Evolutionary conservation across 257 asterid species (phyloP).

Genomic region (Plantago ovata): DNA sequence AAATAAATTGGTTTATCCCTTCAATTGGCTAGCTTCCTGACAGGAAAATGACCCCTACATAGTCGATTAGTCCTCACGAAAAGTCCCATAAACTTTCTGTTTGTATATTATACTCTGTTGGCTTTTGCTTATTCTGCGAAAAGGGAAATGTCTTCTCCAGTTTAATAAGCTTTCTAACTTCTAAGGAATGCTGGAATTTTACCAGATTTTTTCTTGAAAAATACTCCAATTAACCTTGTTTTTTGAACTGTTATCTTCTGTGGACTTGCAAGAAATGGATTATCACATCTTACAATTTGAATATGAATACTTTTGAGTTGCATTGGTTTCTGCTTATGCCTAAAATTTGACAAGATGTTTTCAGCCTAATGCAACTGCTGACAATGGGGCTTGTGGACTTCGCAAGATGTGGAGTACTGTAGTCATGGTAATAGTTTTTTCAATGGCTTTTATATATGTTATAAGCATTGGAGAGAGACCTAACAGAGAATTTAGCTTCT

Average conservation of each 20-base stretch:
- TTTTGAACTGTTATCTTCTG: slow-evolving; percentile 49
- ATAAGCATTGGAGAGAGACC: slow-evolving; percentile 11
- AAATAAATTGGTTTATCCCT: not conserved
- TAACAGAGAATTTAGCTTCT: slow-evolving; percentile 4
- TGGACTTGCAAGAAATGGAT: slow-evolving; percentile 31
- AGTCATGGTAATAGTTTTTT: slow-evolving; percentile 54
- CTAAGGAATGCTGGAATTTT: slow-evolving; percentile 42
- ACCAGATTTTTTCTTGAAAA: slow-evolving; percentile 31
- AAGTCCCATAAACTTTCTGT: not conserved
- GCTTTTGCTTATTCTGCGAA: slow-evolving; percentile 1
- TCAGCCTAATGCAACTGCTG: slow-evolving; percentile 29
- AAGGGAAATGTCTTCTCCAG: slow-evolving; percentile 6
- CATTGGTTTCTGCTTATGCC: slow-evolving; percentile 23
- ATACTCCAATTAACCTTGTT: slow-evolving; percentile 35
- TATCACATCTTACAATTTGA: slow-evolving; percentile 6
- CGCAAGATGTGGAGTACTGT: slow-evolving; percentile 61
- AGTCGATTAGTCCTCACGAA: slow-evolving; percentile 6
- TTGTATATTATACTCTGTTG: not conserved
- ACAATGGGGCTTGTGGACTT: slow-evolving; percentile 35
- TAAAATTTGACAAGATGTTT: slow-evolving; percentile 32
- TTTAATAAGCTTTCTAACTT: slow-evolving; percentile 16
- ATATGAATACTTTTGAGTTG: slow-evolving; percentile 18
- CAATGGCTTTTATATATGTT: slow-evolving; percentile 11
- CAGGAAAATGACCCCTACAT: slow-evolving; percentile 9
- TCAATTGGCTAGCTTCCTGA: not conserved